A percentile compares a stretch with the other conserved stretches of the same genome.
phyloP scores from a whole-genome alignment of 2,329 filamentous ascomycete genomes.

The Aspergillus pseudoviridinutans region DNA sequence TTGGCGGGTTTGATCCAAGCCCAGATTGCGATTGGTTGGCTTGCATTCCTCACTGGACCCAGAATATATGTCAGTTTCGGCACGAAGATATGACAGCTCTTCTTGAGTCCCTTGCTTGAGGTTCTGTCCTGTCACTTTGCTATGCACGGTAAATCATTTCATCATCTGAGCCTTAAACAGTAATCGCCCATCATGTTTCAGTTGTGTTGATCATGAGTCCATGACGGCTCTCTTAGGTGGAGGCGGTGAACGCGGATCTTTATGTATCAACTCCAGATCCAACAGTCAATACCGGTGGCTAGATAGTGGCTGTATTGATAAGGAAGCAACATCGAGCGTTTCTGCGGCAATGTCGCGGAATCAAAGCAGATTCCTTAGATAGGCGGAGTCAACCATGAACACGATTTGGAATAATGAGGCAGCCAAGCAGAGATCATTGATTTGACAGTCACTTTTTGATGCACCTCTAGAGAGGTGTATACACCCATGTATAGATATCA shows the following conservation, averaged over 20 bases:
- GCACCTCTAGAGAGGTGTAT: background rate
- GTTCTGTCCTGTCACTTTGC: conserved; percentile 4
- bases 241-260: background rate
- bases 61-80: background rate
- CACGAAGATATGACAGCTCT: conserved; percentile 9
- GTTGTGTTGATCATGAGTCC: background rate
- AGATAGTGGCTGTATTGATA: background rate
- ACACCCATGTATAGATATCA: background rate
- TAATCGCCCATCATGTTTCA: conserved; percentile 9
- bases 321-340: background rate
- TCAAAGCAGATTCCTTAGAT: background rate
- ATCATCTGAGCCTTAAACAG: background rate
- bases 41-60: background rate
- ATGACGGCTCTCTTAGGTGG: background rate
- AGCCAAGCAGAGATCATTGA: background rate
- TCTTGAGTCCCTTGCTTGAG: conserved; percentile 8
- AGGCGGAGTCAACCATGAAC: background rate
- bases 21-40: background rate
- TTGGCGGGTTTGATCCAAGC: background rate
- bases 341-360: no score
- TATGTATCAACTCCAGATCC: background rate
- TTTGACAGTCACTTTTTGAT: background rate
- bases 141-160: background rate
- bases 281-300: background rate
- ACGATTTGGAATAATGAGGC: background rate